These are phyloP conservation scores for Colletotrichum siamense DNA, from an alignment of 2,329 filamentous ascomycete species.

Conservation along the genomic window DNA sequence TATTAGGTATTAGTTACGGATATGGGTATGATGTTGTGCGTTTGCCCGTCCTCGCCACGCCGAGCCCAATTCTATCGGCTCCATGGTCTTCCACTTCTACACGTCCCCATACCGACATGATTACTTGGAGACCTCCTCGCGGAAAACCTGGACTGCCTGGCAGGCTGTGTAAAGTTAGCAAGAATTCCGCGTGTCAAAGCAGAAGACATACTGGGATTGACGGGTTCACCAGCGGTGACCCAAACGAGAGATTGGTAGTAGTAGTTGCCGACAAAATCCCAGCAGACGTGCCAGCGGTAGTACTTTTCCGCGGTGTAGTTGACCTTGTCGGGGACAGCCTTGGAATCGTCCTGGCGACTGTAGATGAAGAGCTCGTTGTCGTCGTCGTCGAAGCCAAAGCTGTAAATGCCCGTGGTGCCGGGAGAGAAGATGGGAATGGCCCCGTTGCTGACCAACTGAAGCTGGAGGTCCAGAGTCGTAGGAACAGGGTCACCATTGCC, in stretches of 20 bases:
- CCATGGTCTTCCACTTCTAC: neutral
- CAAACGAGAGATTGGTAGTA: conserved; percentile 18
- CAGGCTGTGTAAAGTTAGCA: neutral
- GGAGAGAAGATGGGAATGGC: conserved; percentile 19
- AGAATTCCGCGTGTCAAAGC: neutral
- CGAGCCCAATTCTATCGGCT: neutral
- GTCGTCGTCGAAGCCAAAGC: conserved; percentile 12
- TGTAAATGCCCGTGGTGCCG: neutral
- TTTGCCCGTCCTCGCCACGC: neutral
- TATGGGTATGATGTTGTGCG: neutral
- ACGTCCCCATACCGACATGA: neutral
- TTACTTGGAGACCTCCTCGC: neutral
- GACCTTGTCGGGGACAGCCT: neutral
- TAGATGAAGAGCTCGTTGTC: conserved; percentile 5
- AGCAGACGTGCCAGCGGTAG: conserved; percentile 21
- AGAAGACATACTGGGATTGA: conserved; percentile 6
- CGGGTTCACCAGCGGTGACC: conserved; percentile 7
- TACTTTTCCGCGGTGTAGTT: neutral
- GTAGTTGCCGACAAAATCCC: conserved; percentile 17
- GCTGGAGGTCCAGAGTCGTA: neutral
- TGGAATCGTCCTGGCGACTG: conserved; percentile 3
- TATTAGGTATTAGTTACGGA: neutral
- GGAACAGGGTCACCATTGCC: neutral
- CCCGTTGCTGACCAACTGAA: conserved; percentile 8
- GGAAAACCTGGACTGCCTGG: neutral